Base-by-base conservation (phyloP, 495 filamentous ascomycete genomes). In the Penicillium arizonense region DNA sequence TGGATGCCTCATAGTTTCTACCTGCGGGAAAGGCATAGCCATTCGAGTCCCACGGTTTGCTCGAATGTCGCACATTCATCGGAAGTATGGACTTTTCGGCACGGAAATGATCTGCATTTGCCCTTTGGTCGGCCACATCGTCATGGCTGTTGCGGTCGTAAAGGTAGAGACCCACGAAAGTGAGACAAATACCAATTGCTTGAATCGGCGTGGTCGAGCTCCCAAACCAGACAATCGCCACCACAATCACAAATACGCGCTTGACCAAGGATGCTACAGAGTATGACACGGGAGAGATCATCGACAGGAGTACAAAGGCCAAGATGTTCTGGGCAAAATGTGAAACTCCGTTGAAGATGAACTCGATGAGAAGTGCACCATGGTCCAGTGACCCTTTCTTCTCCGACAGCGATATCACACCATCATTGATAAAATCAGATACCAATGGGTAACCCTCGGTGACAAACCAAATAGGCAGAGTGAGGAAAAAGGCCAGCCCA, bases 301-400 rank as follows among this genome's bases (percentile, higher is more conserved):
- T 85, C 43, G 89, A 92, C 16, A 97, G 76, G 10, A 99, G 77
- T 34, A 96, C 75, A 60, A 99, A 99, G 1, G 94, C 94, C 45
- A 97, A 78, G 35, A 99, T 93, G 65, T 94, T 96, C 58, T 99
- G 94, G 1, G 83, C 89, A 66, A 99, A 99, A 65, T 99, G 94
- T 66, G 95, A 96, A 5, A 90, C 88, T 39, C 94, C 94, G 65
- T 97, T 99, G 78, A 99, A 97, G 33, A 97, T 64, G 69, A 96
- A 96, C 63, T 97, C 93, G 21, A 90, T 55, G 1, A 84, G 75
- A 32, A 99, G 77, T 2, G 74, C 72, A 23, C 90, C 88, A 61
- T 96, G 91, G 58, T 94, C 90, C 41, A 91, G 79, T 12, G 86
- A 82, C 38, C 82, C 81, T 28, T 84, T 77, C n/a, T 78, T 78